A percentile compares a stretch with the other conserved stretches of the same genome.
These are phyloP conservation scores for Polyporus tsugae DNA, from an alignment of 1,284 basidiomycete species.

Conservation along the genomic window DNA sequence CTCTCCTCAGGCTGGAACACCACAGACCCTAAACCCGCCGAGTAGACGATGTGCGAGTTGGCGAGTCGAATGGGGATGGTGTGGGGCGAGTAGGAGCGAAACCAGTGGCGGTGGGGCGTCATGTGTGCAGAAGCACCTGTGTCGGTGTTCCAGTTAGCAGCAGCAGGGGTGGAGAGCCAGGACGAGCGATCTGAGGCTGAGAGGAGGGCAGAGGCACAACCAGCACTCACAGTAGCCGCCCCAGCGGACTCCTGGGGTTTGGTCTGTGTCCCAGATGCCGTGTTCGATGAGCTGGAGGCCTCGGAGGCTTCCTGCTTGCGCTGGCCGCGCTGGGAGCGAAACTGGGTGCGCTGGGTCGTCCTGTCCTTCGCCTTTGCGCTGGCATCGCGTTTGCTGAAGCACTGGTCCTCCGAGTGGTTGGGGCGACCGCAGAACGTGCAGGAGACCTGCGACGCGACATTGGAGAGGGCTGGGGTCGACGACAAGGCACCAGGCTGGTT, in stretches of 20 bases:
- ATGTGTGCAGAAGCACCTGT: too few relatives aligned
- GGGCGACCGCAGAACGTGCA: slow-evolving; percentile 44
- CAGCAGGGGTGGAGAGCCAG: too few relatives aligned
- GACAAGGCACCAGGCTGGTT: slow-evolving; percentile 19
- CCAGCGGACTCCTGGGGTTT: slow-evolving; percentile 11
- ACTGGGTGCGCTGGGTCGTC: not conserved
- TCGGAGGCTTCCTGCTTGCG: not conserved
- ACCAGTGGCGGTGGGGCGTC: too few relatives aligned
- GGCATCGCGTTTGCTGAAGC: slow-evolving; percentile 12
- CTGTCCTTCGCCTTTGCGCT: slow-evolving; percentile 9
- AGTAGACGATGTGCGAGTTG: too few relatives aligned
- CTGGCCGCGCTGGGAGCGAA: not conserved
- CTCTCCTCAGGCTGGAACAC: too few relatives aligned
- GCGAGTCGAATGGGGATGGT: too few relatives aligned
- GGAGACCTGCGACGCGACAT: slow-evolving; percentile 14
- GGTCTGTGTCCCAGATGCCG: not conserved
- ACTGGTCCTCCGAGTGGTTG: slow-evolving; percentile 39
- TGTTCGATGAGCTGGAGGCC: too few relatives aligned
- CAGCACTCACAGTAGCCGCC: slow-evolving; percentile 14
- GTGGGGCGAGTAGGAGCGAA: too few relatives aligned
- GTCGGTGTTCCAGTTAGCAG: too few relatives aligned
- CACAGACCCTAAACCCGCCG: too few relatives aligned
- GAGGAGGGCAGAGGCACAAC: slow-evolving; percentile 15
- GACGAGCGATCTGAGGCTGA: slow-evolving; percentile 8
- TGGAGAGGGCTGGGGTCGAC: slow-evolving; percentile 16